Percentiles rank a stretch among this genome's conserved stretches.
Evolutionary conservation across 2,329 filamentous ascomycete species (phyloP).

Genomic region (Thermothelomyces thermophilus): DNA sequence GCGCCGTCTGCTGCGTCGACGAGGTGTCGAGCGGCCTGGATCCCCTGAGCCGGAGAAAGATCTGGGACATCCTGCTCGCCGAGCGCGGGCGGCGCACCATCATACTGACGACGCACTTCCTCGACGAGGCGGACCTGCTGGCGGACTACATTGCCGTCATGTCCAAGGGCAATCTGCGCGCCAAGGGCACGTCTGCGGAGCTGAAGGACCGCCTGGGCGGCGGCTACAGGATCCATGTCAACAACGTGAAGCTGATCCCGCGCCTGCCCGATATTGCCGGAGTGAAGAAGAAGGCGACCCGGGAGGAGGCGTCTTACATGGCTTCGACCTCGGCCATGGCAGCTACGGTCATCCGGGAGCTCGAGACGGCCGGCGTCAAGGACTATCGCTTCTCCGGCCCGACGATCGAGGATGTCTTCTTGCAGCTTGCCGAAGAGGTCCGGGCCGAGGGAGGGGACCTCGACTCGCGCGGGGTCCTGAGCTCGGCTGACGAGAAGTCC

Average conservation of each 20-base stretch:
- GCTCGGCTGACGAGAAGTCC: constrained; percentile 25
- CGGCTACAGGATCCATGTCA: constrained; percentile 75
- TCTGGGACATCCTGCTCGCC: constrained; percentile 87
- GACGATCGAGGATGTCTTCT: constrained; percentile 87
- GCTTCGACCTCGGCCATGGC: constrained; percentile 64
- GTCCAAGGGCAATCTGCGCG: constrained; percentile 75
- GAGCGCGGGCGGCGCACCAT: constrained; percentile 78
- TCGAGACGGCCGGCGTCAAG: constrained; percentile 60
- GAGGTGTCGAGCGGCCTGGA: constrained; percentile 87
- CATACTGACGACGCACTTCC: constrained; percentile 84
- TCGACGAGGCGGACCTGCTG: constrained; percentile 86
- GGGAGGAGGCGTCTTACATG: constrained; percentile 68
- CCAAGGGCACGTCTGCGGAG: constrained; percentile 76
- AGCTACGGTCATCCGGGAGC: constrained; percentile 59
- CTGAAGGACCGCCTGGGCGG: constrained; percentile 77
- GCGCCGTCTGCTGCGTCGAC: constrained; percentile 81
- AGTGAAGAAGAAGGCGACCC: constrained; percentile 50
- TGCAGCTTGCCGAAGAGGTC: constrained; percentile 77
- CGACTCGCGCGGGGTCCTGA: constrained; percentile 6
- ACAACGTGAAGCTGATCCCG: constrained; percentile 47
- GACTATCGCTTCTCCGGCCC: constrained; percentile 85
- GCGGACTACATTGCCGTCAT: constrained; percentile 85
- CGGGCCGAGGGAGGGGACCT: constrained; percentile 39
- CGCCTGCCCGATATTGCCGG: constrained; percentile 47
- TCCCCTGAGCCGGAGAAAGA: constrained; percentile 76